Percentiles rank a stretch among this genome's conserved stretches.
Evolutionary conservation across 2,329 filamentous ascomycete species (phyloP).

Genomic region (Cladosporium sphaerospermum): DNA sequence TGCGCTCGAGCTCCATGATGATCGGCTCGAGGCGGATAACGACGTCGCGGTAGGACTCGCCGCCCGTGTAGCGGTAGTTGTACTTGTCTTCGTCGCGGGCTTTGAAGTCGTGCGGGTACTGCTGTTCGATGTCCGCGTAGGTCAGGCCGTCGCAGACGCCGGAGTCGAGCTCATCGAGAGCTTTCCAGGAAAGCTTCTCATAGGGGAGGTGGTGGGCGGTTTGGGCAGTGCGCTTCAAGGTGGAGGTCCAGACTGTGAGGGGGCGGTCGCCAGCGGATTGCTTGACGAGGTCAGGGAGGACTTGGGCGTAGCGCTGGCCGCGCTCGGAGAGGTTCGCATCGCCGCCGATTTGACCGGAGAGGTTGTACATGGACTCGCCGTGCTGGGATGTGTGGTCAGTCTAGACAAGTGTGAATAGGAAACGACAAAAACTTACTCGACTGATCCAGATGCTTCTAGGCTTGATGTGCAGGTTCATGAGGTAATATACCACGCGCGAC

Average conservation of each 20-base stretch:
- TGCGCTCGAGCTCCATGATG: conserved; percentile 97
- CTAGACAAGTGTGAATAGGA: not conserved
- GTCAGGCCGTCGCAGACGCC: conserved; percentile 96
- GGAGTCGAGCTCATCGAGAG: conserved; percentile 91
- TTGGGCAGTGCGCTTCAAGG: conserved; percentile 77
- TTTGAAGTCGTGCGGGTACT: conserved; percentile 88
- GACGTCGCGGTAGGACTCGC: conserved; percentile 92
- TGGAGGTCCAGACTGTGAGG: conserved; percentile 70
- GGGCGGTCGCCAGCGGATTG: conserved; percentile 75
- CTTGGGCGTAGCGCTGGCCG: conserved; percentile 79
- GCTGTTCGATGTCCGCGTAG: conserved; percentile 87
- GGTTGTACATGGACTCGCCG: conserved; percentile 88
- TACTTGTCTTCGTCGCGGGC: conserved; percentile 98
- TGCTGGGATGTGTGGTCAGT: conserved; percentile 52
- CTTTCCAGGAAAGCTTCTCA: conserved; percentile 98
- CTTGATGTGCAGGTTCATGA: conserved; percentile 97
- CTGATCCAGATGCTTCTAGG: conserved; percentile 96
- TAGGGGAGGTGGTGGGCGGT: conserved; percentile 84
- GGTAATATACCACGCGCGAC: conserved; percentile 92
- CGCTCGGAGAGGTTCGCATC: conserved; percentile 81
- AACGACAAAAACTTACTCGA: conserved; percentile 37
- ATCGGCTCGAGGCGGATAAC: conserved; percentile 97
- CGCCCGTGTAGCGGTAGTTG: conserved; percentile 97
- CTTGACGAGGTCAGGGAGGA: conserved; percentile 75
- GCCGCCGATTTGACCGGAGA: conserved; percentile 84